Conservation (phyloP, 2,329 filamentous ascomycete genomes). For the Aspergillus tubingensis region DNA sequence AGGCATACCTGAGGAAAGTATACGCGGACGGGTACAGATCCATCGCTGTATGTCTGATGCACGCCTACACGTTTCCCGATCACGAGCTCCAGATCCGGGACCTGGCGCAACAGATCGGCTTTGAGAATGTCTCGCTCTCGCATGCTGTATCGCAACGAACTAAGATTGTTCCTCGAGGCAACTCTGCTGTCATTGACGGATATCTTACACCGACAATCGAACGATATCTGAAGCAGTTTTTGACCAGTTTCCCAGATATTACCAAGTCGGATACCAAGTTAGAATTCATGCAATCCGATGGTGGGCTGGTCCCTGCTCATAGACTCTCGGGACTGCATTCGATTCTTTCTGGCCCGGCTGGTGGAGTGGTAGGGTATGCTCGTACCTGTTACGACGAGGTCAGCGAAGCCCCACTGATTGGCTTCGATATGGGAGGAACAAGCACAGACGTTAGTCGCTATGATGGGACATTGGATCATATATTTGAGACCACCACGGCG, state of each 20-base stretch:
- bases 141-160: conserved; percentile 74
- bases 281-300: conserved; percentile 94
- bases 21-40: conserved; percentile 72
- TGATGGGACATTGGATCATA: conserved; percentile 82
- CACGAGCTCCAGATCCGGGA: conserved; percentile 78
- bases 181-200: conserved; percentile 76
- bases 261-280: conserved; percentile 73
- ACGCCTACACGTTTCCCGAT: conserved; percentile 85
- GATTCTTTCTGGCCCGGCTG: conserved; percentile 87
- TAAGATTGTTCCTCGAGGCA: conserved; percentile 73
- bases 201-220: conserved; percentile 78
- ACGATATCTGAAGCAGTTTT: conserved; percentile 71
- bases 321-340: conserved; percentile 79
- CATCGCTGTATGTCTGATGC: conserved; percentile 88
- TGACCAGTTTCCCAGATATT: conserved; percentile 76
- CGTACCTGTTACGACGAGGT: conserved; percentile 78
- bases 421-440: conserved; percentile 94
- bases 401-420: conserved; percentile 66
- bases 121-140: conserved; percentile 76
- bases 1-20: conserved; percentile 64
- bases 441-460: conserved; percentile 86
- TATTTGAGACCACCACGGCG: conserved; percentile 88
- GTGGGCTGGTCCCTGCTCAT: conserved; percentile 56
- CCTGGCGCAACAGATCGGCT: conserved; percentile 78
- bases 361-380: conserved; percentile 88